Evolutionary conservation across 495 filamentous ascomycete genomes (phyloP), one percentile per base, ranked within the genome.

Genomic region (Penicillium soppii): DNA sequence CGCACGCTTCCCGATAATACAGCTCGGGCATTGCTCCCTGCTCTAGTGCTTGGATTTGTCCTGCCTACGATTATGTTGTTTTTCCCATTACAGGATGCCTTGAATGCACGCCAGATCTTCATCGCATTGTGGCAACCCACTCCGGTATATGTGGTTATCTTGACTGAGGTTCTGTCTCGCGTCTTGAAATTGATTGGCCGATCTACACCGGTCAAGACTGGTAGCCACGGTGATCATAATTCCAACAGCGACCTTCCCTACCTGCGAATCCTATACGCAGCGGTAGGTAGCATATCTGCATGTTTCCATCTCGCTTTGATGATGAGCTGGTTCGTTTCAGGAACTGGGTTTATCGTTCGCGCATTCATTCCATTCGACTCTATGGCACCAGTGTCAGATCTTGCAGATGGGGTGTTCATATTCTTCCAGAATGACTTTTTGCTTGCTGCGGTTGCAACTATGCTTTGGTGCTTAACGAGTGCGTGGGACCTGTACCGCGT

Each of bases 371-470:
- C 50, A 8, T 13, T 20, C 16, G 32, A 48, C 12, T 56, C 57
- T 1, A 56, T 59, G 12, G 57, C 19, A 6, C 43, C 23, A 15
- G 55, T 50, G 19, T 16, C 37, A 13, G 50, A 20, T 4, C 38
- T 62, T 21, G 47, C 42, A 17, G 58, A 58, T 10, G 55, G 51
- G 5, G 29, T 52, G n/a, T 52, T 54, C n/a, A 37, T 58, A 9
- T 58, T 54, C 37, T 52, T 58, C 30, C 58, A 58, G 19, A 58
- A 62, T 41, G 58, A 58, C 15, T 54, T 54, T 35, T 22, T 58
- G 2, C 39, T 58, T 29, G 43, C 32, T 19, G 33, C 55, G 7
- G 38, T 20, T 2, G 45, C 58, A 8, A 47, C 29, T 10, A 32
- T 62, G 16, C 12, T 62, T 12, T 55, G 51, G 51, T 50, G 47